phyloP scores from a whole-genome alignment of 2,329 filamentous ascomycete genomes.

The Arthrinium phaeospermum region DNA sequence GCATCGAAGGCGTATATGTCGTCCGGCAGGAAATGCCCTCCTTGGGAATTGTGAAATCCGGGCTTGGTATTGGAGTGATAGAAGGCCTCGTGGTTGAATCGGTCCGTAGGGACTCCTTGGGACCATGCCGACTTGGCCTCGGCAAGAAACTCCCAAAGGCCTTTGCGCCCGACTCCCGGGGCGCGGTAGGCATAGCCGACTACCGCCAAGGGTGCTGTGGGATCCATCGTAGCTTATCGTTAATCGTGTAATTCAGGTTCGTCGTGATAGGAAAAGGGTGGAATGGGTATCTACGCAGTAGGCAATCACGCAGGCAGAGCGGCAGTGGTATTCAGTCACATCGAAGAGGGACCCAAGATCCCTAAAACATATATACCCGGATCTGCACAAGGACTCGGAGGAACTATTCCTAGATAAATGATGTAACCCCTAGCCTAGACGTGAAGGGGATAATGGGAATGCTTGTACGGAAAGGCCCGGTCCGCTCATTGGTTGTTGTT shows the following conservation, averaged over 20 bases:
- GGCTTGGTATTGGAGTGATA: constrained; percentile 40
- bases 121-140: constrained; percentile 23
- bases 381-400: no score
- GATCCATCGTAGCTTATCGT: not conserved
- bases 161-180: constrained; percentile 21
- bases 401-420: no score
- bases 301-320: no score
- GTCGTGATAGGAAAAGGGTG: no score
- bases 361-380: no score
- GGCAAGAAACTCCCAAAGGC: constrained; percentile 21
- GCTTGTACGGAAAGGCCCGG: no score
- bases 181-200: constrained; percentile 21
- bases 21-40: constrained; percentile 40
- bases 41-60: constrained; percentile 38
- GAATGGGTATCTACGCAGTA: no score
- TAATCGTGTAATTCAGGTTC: not conserved
- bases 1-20: constrained; percentile 39
- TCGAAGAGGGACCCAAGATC: no score
- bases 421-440: no score
- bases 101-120: not conserved
- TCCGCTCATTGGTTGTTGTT: no score
- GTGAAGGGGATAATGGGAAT: no score
- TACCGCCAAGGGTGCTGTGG: constrained; percentile 6
- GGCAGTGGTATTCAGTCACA: no score
- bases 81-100: constrained; percentile 31